Evolutionary conservation across 768 basidiomycete species (phyloP).

Genomic region (Hygrocybe punicea): DNA sequence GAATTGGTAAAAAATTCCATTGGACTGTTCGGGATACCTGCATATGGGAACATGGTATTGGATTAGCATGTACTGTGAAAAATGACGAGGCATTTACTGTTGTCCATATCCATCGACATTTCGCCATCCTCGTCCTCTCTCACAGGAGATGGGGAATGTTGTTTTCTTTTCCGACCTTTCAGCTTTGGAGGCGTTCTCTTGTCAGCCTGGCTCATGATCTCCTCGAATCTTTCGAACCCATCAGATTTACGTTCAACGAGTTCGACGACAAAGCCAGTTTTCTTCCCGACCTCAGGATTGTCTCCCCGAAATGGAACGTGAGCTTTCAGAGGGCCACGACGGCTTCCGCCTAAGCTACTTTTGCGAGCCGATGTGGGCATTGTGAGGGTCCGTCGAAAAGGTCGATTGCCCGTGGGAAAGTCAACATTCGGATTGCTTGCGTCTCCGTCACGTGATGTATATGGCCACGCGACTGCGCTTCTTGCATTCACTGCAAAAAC

Average conservation of each 20-base stretch:
- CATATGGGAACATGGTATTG: slow-evolving; percentile 7
- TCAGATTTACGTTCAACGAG: slow-evolving; percentile 72
- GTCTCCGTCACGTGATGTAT: background rate
- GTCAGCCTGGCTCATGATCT: slow-evolving; percentile 68
- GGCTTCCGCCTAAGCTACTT: slow-evolving; percentile 44
- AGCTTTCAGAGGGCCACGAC: slow-evolving; percentile 58
- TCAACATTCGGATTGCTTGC: background rate
- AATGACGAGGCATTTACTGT: slow-evolving; percentile 50
- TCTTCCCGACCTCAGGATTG: slow-evolving; percentile 74
- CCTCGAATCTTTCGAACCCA: slow-evolving; percentile 79
- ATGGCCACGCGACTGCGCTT: background rate
- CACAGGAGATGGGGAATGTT: slow-evolving; percentile 30
- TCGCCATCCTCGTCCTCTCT: slow-evolving; percentile 58
- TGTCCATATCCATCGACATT: slow-evolving; percentile 74
- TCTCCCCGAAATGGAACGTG: slow-evolving; percentile 79
- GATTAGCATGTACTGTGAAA: no score
- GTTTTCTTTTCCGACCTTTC: slow-evolving; percentile 49
- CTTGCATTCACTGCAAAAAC: no score
- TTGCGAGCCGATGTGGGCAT: slow-evolving; percentile 48
- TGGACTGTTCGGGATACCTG: slow-evolving; percentile 39
- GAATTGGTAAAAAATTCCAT: slow-evolving; percentile 41
- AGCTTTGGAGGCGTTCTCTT: slow-evolving; percentile 58
- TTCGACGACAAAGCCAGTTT: slow-evolving; percentile 67
- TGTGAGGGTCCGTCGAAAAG: slow-evolving; percentile 2
- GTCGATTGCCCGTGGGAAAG: slow-evolving; percentile 5